phyloP scores from a whole-genome alignment of 164 flowering plant species.

The Echeveria elegans region DNA sequence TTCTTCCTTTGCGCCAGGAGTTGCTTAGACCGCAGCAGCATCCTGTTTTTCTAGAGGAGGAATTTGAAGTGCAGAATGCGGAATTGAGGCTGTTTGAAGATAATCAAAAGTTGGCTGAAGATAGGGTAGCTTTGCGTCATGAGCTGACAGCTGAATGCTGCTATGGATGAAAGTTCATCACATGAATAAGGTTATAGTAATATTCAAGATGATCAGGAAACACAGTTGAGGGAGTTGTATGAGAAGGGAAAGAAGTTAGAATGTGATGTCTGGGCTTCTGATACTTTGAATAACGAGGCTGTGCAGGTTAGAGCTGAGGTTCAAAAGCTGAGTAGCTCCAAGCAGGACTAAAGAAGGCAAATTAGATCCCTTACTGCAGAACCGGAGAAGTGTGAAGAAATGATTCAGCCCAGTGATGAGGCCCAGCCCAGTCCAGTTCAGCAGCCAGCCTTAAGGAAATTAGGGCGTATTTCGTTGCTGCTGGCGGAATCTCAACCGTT shows the following conservation, averaged over 20 bases:
- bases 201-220: constrained; percentile 66
- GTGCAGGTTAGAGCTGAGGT: constrained; percentile 56
- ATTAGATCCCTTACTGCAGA: constrained; percentile 58
- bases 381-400: constrained; percentile 37
- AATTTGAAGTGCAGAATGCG: constrained; percentile 66
- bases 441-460: no score
- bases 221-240: constrained; percentile 62
- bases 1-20: constrained; percentile 48
- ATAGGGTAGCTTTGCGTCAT: constrained; percentile 52
- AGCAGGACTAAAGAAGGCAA: constrained; percentile 57
- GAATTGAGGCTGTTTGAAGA: constrained; percentile 77
- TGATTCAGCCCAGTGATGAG: no score
- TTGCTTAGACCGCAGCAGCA: constrained; percentile 60
- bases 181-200: constrained; percentile 52
- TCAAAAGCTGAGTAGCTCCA: constrained; percentile 47
- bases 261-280: constrained; percentile 77
- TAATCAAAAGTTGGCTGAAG: constrained; percentile 66
- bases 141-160: constrained; percentile 61
- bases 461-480: no score
- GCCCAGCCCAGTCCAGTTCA: no score
- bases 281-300: constrained; percentile 64
- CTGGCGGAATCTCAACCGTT: no score
- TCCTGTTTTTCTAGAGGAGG: constrained; percentile 79
- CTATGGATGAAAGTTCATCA: constrained; percentile 79
- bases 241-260: constrained; percentile 80